Base-by-base conservation (phyloP, 768 basidiomycete species). In the Termitomyces sp. region DNA sequence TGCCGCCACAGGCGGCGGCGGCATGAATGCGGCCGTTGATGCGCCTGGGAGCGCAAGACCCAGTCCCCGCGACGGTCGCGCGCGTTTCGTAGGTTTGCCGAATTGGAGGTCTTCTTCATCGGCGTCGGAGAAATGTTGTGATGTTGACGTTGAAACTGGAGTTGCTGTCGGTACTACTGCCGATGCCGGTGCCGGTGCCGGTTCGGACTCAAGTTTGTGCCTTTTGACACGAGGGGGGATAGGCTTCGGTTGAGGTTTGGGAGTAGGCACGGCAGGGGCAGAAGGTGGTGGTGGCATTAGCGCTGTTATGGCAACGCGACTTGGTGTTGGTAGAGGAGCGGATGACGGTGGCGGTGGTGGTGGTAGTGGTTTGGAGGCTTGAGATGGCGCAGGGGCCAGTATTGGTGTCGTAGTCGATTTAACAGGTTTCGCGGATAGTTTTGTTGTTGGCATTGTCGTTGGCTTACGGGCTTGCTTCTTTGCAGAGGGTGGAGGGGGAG, bases 21-120 rank as follows among this genome's bases (percentile, higher is more conserved):
- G 73, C 52, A 52, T 66, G 54, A 51, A 74, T 59, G 51, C 61
- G n/a, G 68, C 52, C 2, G 68, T 59, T 0, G 72, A 68, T 4
- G 65, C 62, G 37, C 65, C 67, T 8, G 81, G 78, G 5, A 81
- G 70, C 13, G 78, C 75, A 29, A 81, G 70, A 34, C 64, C 68
- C 1, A 10, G 67, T 63, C 9, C 74, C 28, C 44, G 51, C 16
- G 70, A 65, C 22, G 61, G 60, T 28, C 69, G 64, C 15, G 67
- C 56, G 13, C 73, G 72, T 65, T 80, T 79, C 5, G 78, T 73
- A 20, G 81, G 78, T 26, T 72, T 69, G 6, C 81, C 81, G 59
- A 85, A 79, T 57, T 74, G 72, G 6, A 83, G 72, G 29, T 74
- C 74, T 55, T 82, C 81, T 60, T 75, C 82, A 15, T 78, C 75